A percentile compares a stretch with the other conserved stretches of the same genome.
Evolutionary conservation across 2,329 filamentous ascomycete species (phyloP).

Genomic region (Graphiopsis chlorocephala): DNA sequence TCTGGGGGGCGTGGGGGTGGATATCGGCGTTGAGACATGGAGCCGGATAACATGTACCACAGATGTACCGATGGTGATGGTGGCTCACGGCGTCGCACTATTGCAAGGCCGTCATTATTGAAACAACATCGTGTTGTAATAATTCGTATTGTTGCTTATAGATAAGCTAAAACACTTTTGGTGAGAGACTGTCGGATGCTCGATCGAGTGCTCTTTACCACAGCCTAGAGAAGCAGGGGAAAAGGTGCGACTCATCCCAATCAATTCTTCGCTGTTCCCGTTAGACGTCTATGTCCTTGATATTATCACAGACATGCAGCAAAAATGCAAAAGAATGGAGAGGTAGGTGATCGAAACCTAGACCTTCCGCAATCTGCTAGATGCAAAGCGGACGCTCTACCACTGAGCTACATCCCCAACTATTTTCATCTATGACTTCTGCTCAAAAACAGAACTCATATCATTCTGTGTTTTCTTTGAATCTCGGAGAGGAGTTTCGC

Average conservation of each 20-base stretch:
- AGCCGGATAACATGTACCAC: neutral
- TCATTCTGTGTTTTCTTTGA: too few relatives aligned
- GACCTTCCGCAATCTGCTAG: conserved; percentile 13
- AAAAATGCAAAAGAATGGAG: conserved; percentile 9
- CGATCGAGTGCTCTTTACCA: neutral
- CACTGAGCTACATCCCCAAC: conserved; percentile 15
- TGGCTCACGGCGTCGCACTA: neutral
- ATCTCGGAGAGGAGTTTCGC: too few relatives aligned
- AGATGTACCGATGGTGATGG: neutral
- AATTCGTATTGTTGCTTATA: neutral
- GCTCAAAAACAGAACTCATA: too few relatives aligned
- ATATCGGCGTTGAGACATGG: neutral
- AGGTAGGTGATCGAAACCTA: conserved; percentile 16
- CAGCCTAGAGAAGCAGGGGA: neutral
- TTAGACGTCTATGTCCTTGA: neutral
- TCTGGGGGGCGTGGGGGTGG: neutral
- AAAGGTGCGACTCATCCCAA: neutral
- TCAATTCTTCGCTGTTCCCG: neutral
- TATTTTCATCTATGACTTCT: neutral
- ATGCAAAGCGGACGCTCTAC: conserved; percentile 17
- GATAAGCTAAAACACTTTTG: neutral
- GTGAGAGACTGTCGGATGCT: neutral
- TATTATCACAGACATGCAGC: neutral
- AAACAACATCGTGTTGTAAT: neutral
- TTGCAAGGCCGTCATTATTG: neutral